These are phyloP conservation scores for Trichophyton rubrum DNA, from an alignment of 2,329 filamentous ascomycete genomes.

Conservation along the genomic window DNA sequence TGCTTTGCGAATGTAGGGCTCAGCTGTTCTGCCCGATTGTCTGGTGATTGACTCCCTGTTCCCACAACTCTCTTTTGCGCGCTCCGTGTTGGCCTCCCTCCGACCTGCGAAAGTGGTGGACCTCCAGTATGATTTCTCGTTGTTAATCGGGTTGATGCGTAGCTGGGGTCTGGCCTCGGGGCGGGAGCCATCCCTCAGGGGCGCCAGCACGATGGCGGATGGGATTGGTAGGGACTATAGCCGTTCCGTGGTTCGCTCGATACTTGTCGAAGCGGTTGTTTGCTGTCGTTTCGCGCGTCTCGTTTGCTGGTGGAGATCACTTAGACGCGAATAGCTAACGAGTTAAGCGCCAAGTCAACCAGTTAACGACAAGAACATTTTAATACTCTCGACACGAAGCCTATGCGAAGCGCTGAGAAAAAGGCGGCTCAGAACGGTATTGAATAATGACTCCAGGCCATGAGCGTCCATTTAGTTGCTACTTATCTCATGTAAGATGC, in stretches of 20 bases:
- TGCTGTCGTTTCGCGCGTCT: neutral
- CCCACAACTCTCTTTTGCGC: neutral
- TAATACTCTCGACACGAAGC: neutral
- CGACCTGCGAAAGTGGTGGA: conserved; percentile 17
- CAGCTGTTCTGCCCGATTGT: neutral
- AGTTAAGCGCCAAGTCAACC: neutral
- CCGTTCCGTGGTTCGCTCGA: neutral
- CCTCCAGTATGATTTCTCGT: conserved; percentile 11
- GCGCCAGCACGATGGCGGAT: neutral
- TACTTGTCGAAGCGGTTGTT: neutral
- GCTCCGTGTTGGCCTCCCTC: conserved; percentile 6
- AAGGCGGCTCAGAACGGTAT: too few relatives aligned
- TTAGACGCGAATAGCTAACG: neutral
- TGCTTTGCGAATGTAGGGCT: conserved; percentile 3
- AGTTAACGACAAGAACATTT: neutral
- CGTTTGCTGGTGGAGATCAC: neutral
- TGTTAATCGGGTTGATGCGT: conserved; percentile 17
- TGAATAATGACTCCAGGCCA: too few relatives aligned
- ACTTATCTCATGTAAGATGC: neutral
- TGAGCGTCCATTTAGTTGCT: too few relatives aligned
- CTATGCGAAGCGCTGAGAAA: too few relatives aligned
- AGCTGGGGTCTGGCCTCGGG: conserved; percentile 20
- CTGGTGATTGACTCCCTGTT: neutral
- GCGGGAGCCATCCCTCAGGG: neutral
- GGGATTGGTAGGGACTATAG: neutral